Evolutionary conservation across 306 rosid species (phyloP).

Genomic region (Vigna unguiculata): DNA sequence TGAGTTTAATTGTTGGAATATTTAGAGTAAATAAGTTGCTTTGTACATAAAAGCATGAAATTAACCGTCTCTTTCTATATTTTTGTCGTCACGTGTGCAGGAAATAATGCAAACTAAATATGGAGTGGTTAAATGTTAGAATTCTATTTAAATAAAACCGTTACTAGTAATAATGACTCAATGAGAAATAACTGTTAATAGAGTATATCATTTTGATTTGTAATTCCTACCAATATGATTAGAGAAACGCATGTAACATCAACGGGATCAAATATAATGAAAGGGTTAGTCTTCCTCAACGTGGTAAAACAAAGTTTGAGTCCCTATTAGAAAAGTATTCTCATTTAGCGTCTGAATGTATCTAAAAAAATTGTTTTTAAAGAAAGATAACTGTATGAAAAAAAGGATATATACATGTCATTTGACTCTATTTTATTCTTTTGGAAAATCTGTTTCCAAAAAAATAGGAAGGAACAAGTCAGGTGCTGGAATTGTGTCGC

Average conservation of each 20-base stretch:
- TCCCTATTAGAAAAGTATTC: too few species aligned
- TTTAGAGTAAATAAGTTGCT: neutral
- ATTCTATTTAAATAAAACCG: neutral
- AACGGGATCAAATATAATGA: too few species aligned
- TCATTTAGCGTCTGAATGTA: too few species aligned
- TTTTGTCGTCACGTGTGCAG: neutral
- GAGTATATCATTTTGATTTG: conserved; percentile 3
- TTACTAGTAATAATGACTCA: neutral
- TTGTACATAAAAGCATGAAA: neutral
- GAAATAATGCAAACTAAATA: neutral
- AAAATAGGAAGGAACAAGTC: neutral
- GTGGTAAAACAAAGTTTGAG: too few species aligned
- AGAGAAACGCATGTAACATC: too few species aligned
- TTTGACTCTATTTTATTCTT: conserved; percentile 14
- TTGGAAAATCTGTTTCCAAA: neutral
- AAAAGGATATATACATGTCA: neutral
- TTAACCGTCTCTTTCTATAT: neutral
- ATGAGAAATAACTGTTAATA: conserved; percentile 22
- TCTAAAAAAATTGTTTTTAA: too few species aligned
- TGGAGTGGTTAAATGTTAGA: neutral
- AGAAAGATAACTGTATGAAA: too few species aligned
- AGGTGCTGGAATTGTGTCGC: neutral
- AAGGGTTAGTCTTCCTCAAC: too few species aligned
- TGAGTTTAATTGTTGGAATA: neutral
- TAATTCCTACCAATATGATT: neutral